phyloP scores from a whole-genome alignment of 2,329 filamentous ascomycete species.

The Hypoxylon sp. region DNA sequence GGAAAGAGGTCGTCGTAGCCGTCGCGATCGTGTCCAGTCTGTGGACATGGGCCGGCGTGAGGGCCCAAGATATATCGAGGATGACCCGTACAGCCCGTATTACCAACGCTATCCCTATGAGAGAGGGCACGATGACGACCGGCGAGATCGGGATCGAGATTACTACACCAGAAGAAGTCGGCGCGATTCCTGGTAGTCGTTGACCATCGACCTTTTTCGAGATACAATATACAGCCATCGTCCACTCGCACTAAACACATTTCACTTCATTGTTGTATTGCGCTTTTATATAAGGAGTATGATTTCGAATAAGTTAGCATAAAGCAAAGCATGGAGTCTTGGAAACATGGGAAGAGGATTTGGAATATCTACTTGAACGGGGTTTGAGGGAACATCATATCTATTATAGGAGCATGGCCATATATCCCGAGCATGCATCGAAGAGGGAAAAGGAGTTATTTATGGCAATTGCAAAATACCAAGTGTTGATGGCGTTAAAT shows the following conservation, averaged over 20 bases:
- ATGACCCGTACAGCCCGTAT: conserved; percentile 38
- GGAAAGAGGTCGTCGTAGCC: conserved; percentile 21
- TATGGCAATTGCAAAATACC: background rate
- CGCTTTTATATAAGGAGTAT: background rate
- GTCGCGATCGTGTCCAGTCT: conserved; percentile 38
- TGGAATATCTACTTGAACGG: background rate
- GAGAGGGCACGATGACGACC: conserved; percentile 9
- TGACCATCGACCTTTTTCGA: background rate
- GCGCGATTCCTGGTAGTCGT: conserved; percentile 46
- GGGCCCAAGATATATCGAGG: conserved; percentile 35
- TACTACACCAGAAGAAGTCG: conserved; percentile 39
- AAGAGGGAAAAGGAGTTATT: background rate
- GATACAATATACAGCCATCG: background rate
- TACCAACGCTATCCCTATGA: conserved; percentile 40
- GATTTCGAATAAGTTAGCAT: background rate
- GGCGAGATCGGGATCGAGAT: conserved; percentile 10
- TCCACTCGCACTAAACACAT: background rate
- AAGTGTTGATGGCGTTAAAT: background rate
- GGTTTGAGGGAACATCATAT: conserved; percentile 13
- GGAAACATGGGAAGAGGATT: background rate
- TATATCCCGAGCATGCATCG: conserved; percentile 8
- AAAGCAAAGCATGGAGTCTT: background rate
- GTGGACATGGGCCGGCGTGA: conserved; percentile 20
- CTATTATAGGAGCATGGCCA: conserved; percentile 6
- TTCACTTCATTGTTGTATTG: background rate